These are phyloP conservation scores for Coccomyxa sp. DNA, from an alignment of 139 green algal species.

Conservation along the genomic window DNA sequence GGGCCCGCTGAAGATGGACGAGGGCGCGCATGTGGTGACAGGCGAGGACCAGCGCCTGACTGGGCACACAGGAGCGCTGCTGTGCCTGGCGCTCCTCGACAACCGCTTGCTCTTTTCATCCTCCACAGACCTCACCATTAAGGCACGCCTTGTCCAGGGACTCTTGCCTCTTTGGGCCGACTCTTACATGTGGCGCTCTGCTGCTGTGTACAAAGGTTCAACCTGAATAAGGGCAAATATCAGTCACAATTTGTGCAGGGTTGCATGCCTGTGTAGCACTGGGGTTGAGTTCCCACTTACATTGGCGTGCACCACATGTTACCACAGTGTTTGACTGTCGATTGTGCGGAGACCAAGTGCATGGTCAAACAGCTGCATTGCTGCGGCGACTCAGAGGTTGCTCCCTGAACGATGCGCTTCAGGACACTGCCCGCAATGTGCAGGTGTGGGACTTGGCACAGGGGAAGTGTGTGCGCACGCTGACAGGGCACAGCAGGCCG, in stretches of 20 bases:
- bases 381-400: too few relatives aligned
- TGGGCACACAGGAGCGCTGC: constrained; percentile 60
- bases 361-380: too few relatives aligned
- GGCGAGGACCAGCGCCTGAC: constrained; percentile 56
- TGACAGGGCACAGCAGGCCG: constrained; percentile 65
- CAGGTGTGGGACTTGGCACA: constrained; percentile 66
- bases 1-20: neutral
- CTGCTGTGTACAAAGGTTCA: too few relatives aligned
- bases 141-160: constrained; percentile 18
- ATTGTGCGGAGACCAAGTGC: too few relatives aligned
- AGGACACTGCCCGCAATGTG: neutral
- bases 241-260: too few relatives aligned
- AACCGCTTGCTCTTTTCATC: constrained; percentile 55
- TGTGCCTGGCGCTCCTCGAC: constrained; percentile 43
- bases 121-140: constrained; percentile 61
- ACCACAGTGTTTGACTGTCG: too few relatives aligned
- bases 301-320: too few relatives aligned
- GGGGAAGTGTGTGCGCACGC: constrained; percentile 33
- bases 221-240: too few relatives aligned
- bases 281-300: too few relatives aligned
- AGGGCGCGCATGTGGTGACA: neutral
- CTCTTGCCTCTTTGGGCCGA: neutral
- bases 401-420: too few relatives aligned
- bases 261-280: too few relatives aligned
- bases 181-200: too few relatives aligned